Conservation (phyloP, 768 basidiomycete genomes). For the Tremella yokohamensis region DNA sequence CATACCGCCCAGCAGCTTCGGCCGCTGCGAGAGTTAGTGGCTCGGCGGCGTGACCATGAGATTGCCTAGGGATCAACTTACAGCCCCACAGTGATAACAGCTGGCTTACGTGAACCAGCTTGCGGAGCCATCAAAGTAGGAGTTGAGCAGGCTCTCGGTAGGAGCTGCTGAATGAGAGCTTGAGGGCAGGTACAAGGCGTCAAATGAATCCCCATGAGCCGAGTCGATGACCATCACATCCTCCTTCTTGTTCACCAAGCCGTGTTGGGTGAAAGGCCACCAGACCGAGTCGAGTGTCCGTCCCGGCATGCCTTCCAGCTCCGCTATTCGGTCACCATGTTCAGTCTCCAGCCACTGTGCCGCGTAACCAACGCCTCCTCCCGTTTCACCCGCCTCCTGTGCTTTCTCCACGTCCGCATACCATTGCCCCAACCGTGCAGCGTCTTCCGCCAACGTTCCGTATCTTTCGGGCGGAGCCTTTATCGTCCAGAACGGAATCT, state of each 20-base stretch:
- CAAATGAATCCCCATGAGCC: slow-evolving; percentile 81
- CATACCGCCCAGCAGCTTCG: slow-evolving; percentile 84
- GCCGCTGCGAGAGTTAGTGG: slow-evolving; percentile 80
- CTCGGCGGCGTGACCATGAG: slow-evolving; percentile 75
- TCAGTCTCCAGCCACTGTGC: slow-evolving; percentile 62
- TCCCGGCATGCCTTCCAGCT: slow-evolving; percentile 72
- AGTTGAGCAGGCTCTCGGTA: slow-evolving; percentile 53
- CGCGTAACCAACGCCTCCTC: slow-evolving; percentile 50
- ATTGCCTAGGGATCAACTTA: slow-evolving; percentile 57
- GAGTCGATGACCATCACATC: slow-evolving; percentile 90
- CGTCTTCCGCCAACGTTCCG: slow-evolving; percentile 54
- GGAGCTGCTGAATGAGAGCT: slow-evolving; percentile 4
- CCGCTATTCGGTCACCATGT: slow-evolving; percentile 65
- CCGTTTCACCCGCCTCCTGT: slow-evolving; percentile 53
- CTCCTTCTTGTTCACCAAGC: slow-evolving; percentile 58
- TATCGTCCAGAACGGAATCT: slow-evolving; percentile 48
- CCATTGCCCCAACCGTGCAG: slow-evolving; percentile 63
- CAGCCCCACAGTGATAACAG: not conserved
- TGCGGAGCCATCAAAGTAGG: slow-evolving; percentile 83
- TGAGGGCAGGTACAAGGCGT: slow-evolving; percentile 55
- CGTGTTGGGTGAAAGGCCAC: slow-evolving; percentile 98
- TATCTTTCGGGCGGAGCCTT: slow-evolving; percentile 46
- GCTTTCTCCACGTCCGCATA: slow-evolving; percentile 54
- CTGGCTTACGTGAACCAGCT: slow-evolving; percentile 79
- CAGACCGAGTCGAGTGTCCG: slow-evolving; percentile 76